phyloP scores from a whole-genome alignment of 1,139 yeast species.

The Geotrichum macrosporum region DNA sequence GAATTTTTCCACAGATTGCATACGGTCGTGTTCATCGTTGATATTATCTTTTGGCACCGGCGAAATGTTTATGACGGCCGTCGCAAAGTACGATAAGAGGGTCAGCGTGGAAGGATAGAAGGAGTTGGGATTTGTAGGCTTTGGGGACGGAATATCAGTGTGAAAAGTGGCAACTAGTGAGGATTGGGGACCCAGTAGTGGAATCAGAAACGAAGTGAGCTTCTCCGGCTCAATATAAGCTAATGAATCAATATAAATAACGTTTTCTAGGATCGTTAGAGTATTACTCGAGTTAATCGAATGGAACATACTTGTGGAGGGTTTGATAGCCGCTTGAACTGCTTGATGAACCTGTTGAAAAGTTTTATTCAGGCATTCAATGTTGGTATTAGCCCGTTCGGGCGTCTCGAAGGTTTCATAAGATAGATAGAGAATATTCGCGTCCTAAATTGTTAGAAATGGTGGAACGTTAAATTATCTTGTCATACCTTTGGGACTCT shows the following conservation, averaged over 20 bases:
- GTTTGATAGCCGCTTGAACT: conserved; percentile 20
- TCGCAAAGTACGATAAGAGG: conserved; percentile 62
- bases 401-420: conserved; percentile 58
- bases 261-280: conserved; percentile 20
- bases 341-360: conserved; percentile 27
- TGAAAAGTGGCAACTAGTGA: conserved; percentile 62
- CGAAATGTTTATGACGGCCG: conserved; percentile 58
- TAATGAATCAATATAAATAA: conserved; percentile 61
- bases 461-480: not conserved
- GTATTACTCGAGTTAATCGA: not conserved
- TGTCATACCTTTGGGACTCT: conserved; percentile 32
- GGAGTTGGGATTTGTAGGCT: conserved; percentile 16
- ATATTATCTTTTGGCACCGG: conserved; percentile 37
- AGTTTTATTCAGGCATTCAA: conserved; percentile 44
- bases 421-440: conserved; percentile 48
- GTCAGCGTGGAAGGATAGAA: conserved; percentile 52
- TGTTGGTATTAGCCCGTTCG: conserved; percentile 45
- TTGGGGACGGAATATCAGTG: conserved; percentile 23
- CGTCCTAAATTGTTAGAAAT: conserved; percentile 9
- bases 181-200: conserved; percentile 51
- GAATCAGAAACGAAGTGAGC: conserved; percentile 51
- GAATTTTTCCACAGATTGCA: conserved; percentile 42
- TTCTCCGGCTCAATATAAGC: conserved; percentile 51
- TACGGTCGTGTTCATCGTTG: conserved; percentile 50
- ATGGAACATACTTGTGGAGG: conserved; percentile 23